Evolutionary conservation across 1,284 basidiomycete species (phyloP).

Genomic region (Wallemia ichthyophaga): DNA sequence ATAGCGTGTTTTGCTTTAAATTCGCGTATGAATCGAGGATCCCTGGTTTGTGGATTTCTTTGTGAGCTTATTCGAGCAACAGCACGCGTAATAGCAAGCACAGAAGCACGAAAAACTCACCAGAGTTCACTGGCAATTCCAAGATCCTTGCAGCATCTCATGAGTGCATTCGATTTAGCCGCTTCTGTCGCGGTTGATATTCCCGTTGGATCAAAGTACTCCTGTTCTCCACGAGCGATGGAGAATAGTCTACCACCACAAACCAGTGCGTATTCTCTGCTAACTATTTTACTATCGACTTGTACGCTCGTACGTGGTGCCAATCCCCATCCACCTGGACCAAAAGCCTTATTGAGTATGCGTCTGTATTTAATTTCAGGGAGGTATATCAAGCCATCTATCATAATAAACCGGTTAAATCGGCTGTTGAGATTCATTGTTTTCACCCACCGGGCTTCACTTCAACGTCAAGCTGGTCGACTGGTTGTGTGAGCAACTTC

Average conservation of each 20-base stretch:
- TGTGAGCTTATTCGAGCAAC: neutral
- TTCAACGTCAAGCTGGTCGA: constrained; percentile 55
- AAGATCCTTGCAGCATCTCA: constrained; percentile 93
- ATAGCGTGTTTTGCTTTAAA: constrained; percentile 63
- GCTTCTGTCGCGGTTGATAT: constrained; percentile 82
- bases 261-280: constrained; percentile 76
- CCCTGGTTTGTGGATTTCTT: constrained; percentile 23
- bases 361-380: constrained; percentile 97
- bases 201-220: constrained; percentile 75
- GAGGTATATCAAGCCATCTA: constrained; percentile 78
- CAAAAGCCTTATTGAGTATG: constrained; percentile 74
- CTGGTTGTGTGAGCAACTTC: constrained; percentile 38
- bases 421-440: neutral
- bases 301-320: constrained; percentile 78
- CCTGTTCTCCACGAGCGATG: constrained; percentile 80
- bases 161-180: constrained; percentile 84
- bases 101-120: too few species aligned
- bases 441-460: constrained; percentile 54
- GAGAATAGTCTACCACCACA: constrained; percentile 68
- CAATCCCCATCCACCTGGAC: constrained; percentile 88
- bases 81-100: neutral
- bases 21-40: constrained; percentile 74
- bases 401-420: neutral
- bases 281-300: constrained; percentile 62
- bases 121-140: constrained; percentile 90